Evolutionary conservation across 148 eudicot genomes (phyloP).

Genomic region (Spergularia marina): DNA sequence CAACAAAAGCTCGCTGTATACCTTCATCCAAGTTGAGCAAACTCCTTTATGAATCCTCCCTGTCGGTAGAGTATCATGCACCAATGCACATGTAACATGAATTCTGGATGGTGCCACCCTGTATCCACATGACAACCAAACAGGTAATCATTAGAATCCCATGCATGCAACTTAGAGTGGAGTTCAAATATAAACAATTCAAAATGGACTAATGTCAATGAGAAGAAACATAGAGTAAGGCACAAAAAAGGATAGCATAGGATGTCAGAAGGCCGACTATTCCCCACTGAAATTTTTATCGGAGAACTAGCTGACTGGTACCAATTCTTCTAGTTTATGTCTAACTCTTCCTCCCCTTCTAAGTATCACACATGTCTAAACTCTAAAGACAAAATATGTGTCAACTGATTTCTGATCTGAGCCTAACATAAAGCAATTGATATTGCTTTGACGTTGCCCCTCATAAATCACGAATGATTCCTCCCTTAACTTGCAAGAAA

Average conservation of each 20-base stretch:
- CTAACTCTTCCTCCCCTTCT: too few relatives aligned
- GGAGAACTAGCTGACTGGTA: too few relatives aligned
- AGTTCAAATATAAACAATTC: not conserved
- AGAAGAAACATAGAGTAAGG: not conserved
- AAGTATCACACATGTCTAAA: too few relatives aligned
- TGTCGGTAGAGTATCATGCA: slow-evolving; percentile 71
- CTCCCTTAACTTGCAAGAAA: too few relatives aligned
- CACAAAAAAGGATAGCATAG: too few relatives aligned
- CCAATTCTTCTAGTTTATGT: too few relatives aligned
- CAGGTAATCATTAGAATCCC: not conserved
- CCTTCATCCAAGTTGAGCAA: slow-evolving; percentile 99
- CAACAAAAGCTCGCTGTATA: slow-evolving; percentile 18
- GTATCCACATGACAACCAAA: slow-evolving; percentile 25
- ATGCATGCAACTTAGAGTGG: not conserved
- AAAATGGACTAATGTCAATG: not conserved
- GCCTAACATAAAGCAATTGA: too few relatives aligned
- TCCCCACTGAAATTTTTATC: too few relatives aligned
- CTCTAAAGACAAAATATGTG: too few relatives aligned
- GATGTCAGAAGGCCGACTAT: too few relatives aligned
- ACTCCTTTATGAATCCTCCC: slow-evolving; percentile 94
- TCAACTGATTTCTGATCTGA: not conserved
- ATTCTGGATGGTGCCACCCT: slow-evolving; percentile 84
- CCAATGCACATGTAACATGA: slow-evolving; percentile 93
- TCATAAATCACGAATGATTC: too few relatives aligned
- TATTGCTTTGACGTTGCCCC: too few relatives aligned